Evolutionary conservation across 257 asterid genomes (phyloP), one percentile per base, ranked within the genome.

Genomic region (Ajuga chamaepitys): DNA sequence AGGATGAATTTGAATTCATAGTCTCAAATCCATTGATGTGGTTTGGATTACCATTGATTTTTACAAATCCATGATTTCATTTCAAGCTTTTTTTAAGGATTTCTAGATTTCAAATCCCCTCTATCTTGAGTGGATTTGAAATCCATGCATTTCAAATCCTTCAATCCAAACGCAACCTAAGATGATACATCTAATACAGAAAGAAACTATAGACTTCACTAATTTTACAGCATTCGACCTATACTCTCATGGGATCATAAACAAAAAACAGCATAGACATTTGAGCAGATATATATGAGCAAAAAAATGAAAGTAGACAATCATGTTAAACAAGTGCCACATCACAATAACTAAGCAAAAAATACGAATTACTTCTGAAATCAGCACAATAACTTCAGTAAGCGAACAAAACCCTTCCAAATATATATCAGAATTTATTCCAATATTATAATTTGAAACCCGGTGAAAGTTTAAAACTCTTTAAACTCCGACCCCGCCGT

Each of bases 351-450:
- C 20, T 62, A 42, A 42, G 50, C 37, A 41, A 9, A 50, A 30
- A 34, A 28, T 28, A n/a, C 46, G 18, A 61, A 53, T 25, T 68
- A 54, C 47, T 17, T 24, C 20, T 16, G 24, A 28, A 47, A 68
- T 63, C 71, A 62, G 26, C 56, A 63, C 41, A 35, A 35, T 64
- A 14, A n/a, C n/a, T n/a, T n/a, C n/a, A n/a, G n/a, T n/a, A n/a
- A n/a, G n/a, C n/a, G n/a, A 30, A 30, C 4, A 30, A 3, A 30
- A 30, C 0, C 4, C 4, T 1, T 30, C n/a, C 37, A 30, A 30
- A 30, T 4, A 4, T 5, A 28, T 30, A 30, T 16, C 26, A 50
- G 57, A 63, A 22, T 5, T 50, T 59, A 66, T 22, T 34, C 20
- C 25, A n/a, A n/a, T n/a, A 45, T 35, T 34, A 38, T 38, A 58